phyloP scores from a whole-genome alignment of 1,139 yeast genomes.

The Pneumocystis wakefieldiae region DNA sequence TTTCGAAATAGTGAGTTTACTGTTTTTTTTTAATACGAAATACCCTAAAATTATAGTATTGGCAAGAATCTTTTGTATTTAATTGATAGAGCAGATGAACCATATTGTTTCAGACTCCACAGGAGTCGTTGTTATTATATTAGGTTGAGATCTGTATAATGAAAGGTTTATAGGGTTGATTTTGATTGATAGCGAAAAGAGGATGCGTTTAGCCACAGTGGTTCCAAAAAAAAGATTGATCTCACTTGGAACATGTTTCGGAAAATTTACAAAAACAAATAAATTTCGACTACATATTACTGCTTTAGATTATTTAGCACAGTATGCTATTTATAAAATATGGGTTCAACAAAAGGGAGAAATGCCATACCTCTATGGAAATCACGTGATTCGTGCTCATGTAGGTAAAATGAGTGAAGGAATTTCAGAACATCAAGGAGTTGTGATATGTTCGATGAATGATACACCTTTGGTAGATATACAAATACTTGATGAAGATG shows the following conservation, averaged over 20 bases:
- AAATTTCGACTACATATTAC: conserved; percentile 91
- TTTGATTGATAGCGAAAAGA: conserved; percentile 35
- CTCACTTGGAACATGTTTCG: conserved; percentile 87
- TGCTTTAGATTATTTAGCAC: conserved; percentile 65
- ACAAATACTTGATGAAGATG: not conserved
- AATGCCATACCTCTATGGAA: conserved; percentile 95
- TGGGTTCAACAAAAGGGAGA: conserved; percentile 98
- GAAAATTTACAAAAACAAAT: conserved; percentile 94
- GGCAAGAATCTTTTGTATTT: conserved; percentile 85
- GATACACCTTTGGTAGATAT: conserved; percentile 52
- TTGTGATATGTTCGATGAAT: conserved; percentile 75
- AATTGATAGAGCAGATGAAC: conserved; percentile 76
- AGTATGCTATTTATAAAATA: conserved; percentile 79
- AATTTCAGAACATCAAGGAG: conserved; percentile 96
- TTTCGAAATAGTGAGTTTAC: conserved; percentile 51
- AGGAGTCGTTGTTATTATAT: conserved; percentile 94
- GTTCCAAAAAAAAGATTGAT: conserved; percentile 77
- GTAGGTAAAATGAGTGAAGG: conserved; percentile 94
- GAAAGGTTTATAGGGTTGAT: not conserved
- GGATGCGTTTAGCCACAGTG: conserved; percentile 78
- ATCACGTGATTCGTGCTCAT: conserved; percentile 92
- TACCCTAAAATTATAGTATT: conserved; percentile 26
- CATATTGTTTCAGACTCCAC: conserved; percentile 88
- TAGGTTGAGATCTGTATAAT: conserved; percentile 16
- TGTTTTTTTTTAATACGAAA: not conserved